Percentiles rank a stretch among this genome's conserved stretches.
Evolutionary conservation across 2,329 filamentous ascomycete species (phyloP).

Genomic region (Lachnellula arida): DNA sequence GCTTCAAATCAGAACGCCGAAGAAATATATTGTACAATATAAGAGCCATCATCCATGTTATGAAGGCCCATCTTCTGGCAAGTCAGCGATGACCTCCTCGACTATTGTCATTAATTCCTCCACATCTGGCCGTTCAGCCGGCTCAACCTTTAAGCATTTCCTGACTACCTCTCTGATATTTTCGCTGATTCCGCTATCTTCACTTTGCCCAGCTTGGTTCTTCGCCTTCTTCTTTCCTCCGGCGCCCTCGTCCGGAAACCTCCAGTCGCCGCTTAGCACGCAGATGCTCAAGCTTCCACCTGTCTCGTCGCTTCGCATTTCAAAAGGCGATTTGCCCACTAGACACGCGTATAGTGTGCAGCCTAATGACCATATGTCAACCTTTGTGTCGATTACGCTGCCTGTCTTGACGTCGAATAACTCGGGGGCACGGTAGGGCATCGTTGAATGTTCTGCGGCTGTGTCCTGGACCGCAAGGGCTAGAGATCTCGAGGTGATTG

Average conservation of each 20-base stretch:
- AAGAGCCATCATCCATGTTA: neutral
- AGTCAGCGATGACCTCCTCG: constrained; percentile 62
- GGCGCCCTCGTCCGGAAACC: constrained; percentile 84
- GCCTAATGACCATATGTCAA: constrained; percentile 95
- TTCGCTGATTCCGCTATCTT: constrained; percentile 61
- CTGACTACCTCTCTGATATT: constrained; percentile 82
- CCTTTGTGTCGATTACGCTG: constrained; percentile 86
- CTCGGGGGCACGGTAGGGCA: constrained; percentile 97
- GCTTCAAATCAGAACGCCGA: neutral
- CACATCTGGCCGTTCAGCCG: constrained; percentile 80
- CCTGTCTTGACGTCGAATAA: constrained; percentile 97
- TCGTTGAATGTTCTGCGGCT: constrained; percentile 93
- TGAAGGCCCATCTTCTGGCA: constrained; percentile 56
- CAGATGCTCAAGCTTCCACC: constrained; percentile 91
- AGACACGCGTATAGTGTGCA: constrained; percentile 98
- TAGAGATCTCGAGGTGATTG: constrained; percentile 83
- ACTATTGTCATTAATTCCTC: constrained; percentile 77
- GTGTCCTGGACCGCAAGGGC: constrained; percentile 91
- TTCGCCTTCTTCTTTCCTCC: constrained; percentile 41
- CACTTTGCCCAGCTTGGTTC: constrained; percentile 30
- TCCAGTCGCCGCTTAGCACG: constrained; percentile 90
- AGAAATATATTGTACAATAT: neutral
- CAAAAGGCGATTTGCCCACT: constrained; percentile 94
- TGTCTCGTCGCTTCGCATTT: constrained; percentile 92
- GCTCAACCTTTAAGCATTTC: constrained; percentile 81